phyloP scores from a whole-genome alignment of 139 green algal genomes.

The Picochlorum sp. region DNA sequence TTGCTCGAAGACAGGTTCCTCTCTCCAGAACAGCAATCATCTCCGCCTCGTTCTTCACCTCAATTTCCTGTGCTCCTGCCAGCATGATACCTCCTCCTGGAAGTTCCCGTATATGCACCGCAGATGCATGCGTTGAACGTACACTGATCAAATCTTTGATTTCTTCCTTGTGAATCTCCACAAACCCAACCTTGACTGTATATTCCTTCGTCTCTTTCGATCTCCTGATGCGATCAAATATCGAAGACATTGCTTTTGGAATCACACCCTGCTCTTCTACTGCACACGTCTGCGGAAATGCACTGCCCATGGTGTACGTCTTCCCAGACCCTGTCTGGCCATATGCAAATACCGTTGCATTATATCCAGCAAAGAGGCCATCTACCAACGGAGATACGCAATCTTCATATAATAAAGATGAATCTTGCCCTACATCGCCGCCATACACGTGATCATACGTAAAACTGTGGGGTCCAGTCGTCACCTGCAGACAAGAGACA shows the following conservation, averaged over 20 bases:
- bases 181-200: conserved; percentile 76
- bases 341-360: conserved; percentile 66
- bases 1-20: conserved; percentile 68
- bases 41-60: conserved; percentile 63
- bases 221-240: conserved; percentile 57
- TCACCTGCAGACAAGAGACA: conserved; percentile 30
- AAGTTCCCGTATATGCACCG: conserved; percentile 69
- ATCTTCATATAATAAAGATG: conserved; percentile 47
- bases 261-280: conserved; percentile 58
- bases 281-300: conserved; percentile 30
- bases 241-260: conserved; percentile 60
- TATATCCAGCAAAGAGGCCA: conserved; percentile 85
- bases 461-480: conserved; percentile 50
- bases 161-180: conserved; percentile 93
- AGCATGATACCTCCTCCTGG: conserved; percentile 61
- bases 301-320: conserved; percentile 83
- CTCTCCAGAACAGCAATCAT: conserved; percentile 72
- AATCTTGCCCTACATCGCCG: conserved; percentile 20
- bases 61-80: conserved; percentile 64
- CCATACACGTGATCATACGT: conserved; percentile 82
- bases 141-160: conserved; percentile 70
- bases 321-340: conserved; percentile 67
- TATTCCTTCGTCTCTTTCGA: conserved; percentile 39
- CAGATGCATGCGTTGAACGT: background rate
- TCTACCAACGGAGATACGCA: conserved; percentile 76